Evolutionary conservation across 1,284 basidiomycete genomes (phyloP).

Genomic region (Ustilago vetiveriae): DNA sequence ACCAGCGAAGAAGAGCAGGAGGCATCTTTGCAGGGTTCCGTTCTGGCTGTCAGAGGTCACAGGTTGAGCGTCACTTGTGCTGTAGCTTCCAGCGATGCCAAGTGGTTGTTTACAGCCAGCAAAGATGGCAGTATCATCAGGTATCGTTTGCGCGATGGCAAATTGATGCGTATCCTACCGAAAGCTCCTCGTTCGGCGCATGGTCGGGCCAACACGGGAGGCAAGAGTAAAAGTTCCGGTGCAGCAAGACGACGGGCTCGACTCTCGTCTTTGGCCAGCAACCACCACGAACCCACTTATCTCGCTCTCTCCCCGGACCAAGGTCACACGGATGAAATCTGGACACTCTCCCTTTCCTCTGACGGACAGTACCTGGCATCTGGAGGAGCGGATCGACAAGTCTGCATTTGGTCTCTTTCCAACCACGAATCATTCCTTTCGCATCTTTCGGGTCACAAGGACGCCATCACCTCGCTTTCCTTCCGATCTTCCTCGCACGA

Average conservation of each 20-base stretch:
- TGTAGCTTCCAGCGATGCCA: conserved; percentile 76
- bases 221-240: conserved; percentile 42
- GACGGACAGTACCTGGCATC: conserved; percentile 87
- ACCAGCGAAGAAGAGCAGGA: not conserved
- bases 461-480: conserved; percentile 73
- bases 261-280: not conserved
- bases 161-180: conserved; percentile 50
- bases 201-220: no score
- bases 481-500: conserved; percentile 83
- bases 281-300: conserved; percentile 16
- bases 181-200: no score
- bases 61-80: conserved; percentile 80
- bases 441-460: conserved; percentile 71
- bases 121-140: conserved; percentile 63
- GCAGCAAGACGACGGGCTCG: conserved; percentile 43
- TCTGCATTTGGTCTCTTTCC: conserved; percentile 58
- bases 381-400: conserved; percentile 80
- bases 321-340: conserved; percentile 88
- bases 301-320: conserved; percentile 65
- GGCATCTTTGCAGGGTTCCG: not conserved
- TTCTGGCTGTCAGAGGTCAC: conserved; percentile 74
- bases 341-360: conserved; percentile 81
- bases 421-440: conserved; percentile 73
- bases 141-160: conserved; percentile 62
- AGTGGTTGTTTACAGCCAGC: conserved; percentile 70